These are phyloP conservation scores for Actinidia arguta DNA, from an alignment of 179 eudicot genomes.

Conservation along the genomic window DNA sequence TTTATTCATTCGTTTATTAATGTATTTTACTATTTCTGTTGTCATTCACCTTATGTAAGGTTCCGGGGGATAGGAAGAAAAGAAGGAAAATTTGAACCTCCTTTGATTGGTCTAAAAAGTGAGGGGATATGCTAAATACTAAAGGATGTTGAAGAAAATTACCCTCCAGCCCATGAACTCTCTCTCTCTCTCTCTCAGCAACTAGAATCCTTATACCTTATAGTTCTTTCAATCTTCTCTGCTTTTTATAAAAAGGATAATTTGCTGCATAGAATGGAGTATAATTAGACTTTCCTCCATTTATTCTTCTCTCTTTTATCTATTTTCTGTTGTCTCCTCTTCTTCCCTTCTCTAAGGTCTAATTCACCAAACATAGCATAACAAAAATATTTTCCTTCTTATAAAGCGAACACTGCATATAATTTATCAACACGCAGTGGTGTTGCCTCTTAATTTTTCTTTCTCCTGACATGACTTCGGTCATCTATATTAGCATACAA, in stretches of 20 bases:
- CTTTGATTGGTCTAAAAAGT: background rate
- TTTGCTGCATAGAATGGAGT: too few relatives aligned
- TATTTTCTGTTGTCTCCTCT: background rate
- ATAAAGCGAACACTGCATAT: background rate
- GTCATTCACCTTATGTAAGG: slow-evolving; percentile 14
- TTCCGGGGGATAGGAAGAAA: background rate
- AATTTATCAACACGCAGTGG: background rate
- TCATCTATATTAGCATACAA: background rate
- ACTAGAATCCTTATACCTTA: background rate
- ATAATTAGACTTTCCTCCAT: background rate
- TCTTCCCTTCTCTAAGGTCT: too few relatives aligned
- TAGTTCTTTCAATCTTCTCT: background rate
- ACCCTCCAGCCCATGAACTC: background rate
- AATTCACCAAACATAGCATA: background rate
- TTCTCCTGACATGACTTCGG: background rate
- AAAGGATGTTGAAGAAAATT: background rate
- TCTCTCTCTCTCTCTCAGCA: background rate
- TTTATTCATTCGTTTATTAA: background rate
- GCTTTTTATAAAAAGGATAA: background rate
- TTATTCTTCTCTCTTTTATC: background rate
- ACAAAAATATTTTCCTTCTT: background rate
- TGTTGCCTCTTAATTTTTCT: background rate
- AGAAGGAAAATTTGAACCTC: background rate
- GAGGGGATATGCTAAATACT: background rate
- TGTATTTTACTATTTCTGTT: too few relatives aligned